Evolutionary conservation across 768 basidiomycete genomes (phyloP), one percentile per base, ranked within the genome.

Genomic region (Russula sp.): DNA sequence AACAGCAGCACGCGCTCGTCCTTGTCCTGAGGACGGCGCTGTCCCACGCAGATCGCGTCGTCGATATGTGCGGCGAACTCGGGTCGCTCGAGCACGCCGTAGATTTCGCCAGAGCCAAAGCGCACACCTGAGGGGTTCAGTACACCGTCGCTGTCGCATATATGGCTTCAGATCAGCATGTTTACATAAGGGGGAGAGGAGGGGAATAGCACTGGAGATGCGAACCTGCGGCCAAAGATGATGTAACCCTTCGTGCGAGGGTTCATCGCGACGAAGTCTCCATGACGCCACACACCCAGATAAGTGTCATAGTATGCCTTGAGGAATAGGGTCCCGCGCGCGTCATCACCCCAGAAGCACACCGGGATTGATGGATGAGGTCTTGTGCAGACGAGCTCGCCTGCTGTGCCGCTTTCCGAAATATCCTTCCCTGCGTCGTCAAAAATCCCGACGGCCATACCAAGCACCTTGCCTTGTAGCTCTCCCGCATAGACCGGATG

Each of bases 91-190:
- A 91, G 73, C 10, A 88, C 81, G 7, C 81, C 76, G 66, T 92
- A 93, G n/a, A 92, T 87, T 71, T 93, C 90, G 8, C 79, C 84
- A 1, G 88, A 88, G 42, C 90, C 90, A 68, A 93, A 93, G 3
- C 90, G 82, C 55, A 92, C 84, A 6, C 90, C 90, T 35, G 83
- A 85, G 4, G 90, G 90, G 65, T 92, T 92, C 35, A 88, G 76
- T 16, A 88, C 88, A 16, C 84, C 85, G 62, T 88, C 85, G 65
- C 85, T 83, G 58, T 6, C 35, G 14, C 25, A 18, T 49, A 16
- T 42, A 22, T 55, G 66, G 7, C 53, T 14, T 59, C n/a, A n/a
- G n/a, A n/a, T n/a, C n/a, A n/a, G n/a, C n/a, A n/a, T n/a, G n/a
- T 58, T 56, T 68, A 43, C 25, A 9, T 10, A 29, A 36, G 29